Base-by-base conservation (phyloP, 1,139 yeast genomes). In the Nakaseomyces glabratus region DNA sequence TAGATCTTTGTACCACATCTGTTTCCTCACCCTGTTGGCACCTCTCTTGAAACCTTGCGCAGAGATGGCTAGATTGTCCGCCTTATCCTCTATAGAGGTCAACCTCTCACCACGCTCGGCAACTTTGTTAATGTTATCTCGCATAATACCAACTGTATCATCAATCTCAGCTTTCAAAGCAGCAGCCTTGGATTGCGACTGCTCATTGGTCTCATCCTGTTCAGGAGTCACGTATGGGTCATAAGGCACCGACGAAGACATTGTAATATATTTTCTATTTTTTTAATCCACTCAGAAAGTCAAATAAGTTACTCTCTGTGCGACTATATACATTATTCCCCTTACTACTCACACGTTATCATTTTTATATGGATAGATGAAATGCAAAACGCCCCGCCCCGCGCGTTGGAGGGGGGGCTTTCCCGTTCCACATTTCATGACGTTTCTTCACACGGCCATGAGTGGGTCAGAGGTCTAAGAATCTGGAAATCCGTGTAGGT, bases 1-100 rank as follows among this genome's bases (percentile, higher is more conserved):
- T 74, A 93, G 73, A 60, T 90, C 96, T 63, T 93, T 90, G 85
- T 94, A 82, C 98, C 98, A 90, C 97, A 90, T 90, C 58, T 86
- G 95, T 62, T 88, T 93, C 66, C 99, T 82, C 33, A 90, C 97
- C 52, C 95, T 76, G 64, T 88, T 90, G 39, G 98, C 98, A 28
- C 96, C 95, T 59, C 95, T 75, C 60, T 94, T 84, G 68, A 93
- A 93, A 21, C 95, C 93, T 52, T 85, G 93, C 6, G 99, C 98
- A 35, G 88, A 75, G 35, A 80, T 85, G 26, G 95, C 95, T 55
- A 90, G 71, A 60, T 84, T 85, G 54, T 86, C 95, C 11, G 97
- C 93, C 60, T 88, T 84, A 60, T 84, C 93, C 56, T 90, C 96
- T 51, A 90, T 78, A 35, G 90, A 77, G 52, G 90, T 95, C 47